Conservation (phyloP, 306 rosid genomes). For the Sicyos edulis region DNA sequence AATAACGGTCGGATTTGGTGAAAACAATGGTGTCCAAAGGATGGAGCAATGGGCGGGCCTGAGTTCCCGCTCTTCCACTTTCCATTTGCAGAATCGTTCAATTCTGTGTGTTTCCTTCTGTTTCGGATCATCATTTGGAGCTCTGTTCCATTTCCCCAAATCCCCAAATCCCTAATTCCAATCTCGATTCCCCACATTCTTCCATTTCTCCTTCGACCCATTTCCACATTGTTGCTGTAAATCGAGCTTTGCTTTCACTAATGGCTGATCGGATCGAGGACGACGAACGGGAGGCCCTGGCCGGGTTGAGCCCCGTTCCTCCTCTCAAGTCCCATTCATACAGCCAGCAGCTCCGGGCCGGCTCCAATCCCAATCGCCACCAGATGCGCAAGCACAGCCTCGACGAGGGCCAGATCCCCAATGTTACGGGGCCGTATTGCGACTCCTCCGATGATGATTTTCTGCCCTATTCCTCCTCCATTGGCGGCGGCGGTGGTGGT, state of each 20-base stretch:
- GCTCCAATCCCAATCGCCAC: slow-evolving; percentile 44
- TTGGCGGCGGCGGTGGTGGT: slow-evolving; percentile 36
- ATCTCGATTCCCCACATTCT: background rate
- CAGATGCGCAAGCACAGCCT: slow-evolving; percentile 78
- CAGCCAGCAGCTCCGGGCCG: slow-evolving; percentile 66
- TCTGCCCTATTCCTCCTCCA: slow-evolving; percentile 51
- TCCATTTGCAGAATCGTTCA: slow-evolving; percentile 2
- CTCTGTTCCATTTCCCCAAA: background rate
- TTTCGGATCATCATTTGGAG: no score
- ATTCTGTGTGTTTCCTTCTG: background rate
- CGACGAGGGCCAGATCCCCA: slow-evolving; percentile 55
- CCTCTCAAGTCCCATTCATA: slow-evolving; percentile 71
- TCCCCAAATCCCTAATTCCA: background rate
- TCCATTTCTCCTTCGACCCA: background rate
- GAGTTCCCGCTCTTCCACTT: slow-evolving; percentile 12
- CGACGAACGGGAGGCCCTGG: slow-evolving; percentile 56
- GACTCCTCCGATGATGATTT: slow-evolving; percentile 66
- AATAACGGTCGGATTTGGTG: no score
- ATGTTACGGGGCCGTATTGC: slow-evolving; percentile 22
- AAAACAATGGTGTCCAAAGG: slow-evolving; percentile 8
- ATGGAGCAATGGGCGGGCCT: background rate
- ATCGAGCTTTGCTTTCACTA: background rate
- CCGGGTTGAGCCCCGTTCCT: slow-evolving; percentile 46
- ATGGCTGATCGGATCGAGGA: slow-evolving; percentile 69
- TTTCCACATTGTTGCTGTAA: background rate